Percentiles rank a stretch among this genome's conserved stretches.
These are phyloP conservation scores for Xylariomycetidae sp. DNA, from an alignment of 2,329 filamentous ascomycete species.

Conservation along the genomic window DNA sequence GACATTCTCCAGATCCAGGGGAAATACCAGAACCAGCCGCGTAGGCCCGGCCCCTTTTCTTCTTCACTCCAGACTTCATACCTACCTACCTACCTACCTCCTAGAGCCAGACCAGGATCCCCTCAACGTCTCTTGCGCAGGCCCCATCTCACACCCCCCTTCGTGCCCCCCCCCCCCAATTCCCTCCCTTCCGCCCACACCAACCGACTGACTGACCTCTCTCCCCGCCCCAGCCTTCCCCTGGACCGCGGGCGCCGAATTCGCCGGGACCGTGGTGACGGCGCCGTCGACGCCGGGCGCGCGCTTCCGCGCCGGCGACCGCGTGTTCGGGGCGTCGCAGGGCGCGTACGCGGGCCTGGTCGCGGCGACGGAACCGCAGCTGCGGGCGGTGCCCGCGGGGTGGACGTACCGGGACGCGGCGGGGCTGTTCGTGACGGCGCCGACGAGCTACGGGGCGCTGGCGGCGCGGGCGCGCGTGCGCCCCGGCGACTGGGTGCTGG, in stretches of 20 bases:
- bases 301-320: constrained; percentile 70
- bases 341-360: constrained; percentile 80
- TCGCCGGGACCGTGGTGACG: constrained; percentile 70
- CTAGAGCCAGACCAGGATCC: too few relatives aligned
- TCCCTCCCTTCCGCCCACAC: neutral
- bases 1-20: constrained; percentile 92
- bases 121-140: too few relatives aligned
- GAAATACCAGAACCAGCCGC: constrained; percentile 89
- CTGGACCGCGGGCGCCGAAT: constrained; percentile 83
- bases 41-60: constrained; percentile 27
- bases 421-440: constrained; percentile 85
- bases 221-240: constrained; percentile 57
- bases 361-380: constrained; percentile 55
- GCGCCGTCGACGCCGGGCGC: constrained; percentile 47
- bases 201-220: neutral
- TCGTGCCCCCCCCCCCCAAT: neutral
- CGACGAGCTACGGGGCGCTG: constrained; percentile 80
- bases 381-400: constrained; percentile 69
- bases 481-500: constrained; percentile 76
- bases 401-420: constrained; percentile 84
- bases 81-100: neutral
- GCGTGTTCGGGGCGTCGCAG: constrained; percentile 81
- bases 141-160: too few relatives aligned
- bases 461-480: constrained; percentile 73
- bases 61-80: neutral